Evolutionary conservation across 345 rosid genomes (phyloP).

Genomic region (Salix udensis): DNA sequence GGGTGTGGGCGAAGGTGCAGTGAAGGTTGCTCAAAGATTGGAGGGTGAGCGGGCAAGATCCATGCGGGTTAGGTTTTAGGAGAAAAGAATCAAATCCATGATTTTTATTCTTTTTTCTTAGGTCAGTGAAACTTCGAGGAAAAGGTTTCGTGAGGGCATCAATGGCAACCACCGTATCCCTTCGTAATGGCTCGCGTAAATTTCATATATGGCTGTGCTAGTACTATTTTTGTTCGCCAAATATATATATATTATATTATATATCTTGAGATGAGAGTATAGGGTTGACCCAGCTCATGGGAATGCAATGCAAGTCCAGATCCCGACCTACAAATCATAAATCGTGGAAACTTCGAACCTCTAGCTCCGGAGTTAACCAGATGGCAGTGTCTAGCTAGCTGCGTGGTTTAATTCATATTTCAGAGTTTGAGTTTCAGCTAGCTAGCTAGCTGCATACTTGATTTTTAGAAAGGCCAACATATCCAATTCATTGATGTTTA

Average conservation of each 20-base stretch:
- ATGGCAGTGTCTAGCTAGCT: too few species aligned
- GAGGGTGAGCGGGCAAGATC: constrained; percentile 35
- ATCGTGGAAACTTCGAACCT: too few species aligned
- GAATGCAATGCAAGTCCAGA: too few species aligned
- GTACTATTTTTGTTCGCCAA: neutral
- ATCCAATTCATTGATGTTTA: too few species aligned
- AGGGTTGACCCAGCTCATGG: neutral
- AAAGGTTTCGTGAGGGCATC: constrained; percentile 8
- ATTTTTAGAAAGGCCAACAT: too few species aligned
- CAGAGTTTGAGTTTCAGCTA: too few species aligned
- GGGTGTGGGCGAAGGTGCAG: constrained; percentile 29
- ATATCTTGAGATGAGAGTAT: neutral
- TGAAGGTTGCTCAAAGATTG: constrained; percentile 14
- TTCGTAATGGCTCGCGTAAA: constrained; percentile 22
- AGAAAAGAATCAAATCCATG: constrained; percentile 22
- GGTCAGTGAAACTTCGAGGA: constrained; percentile 37
- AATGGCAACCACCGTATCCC: constrained; percentile 33
- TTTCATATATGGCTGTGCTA: neutral
- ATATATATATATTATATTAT: neutral
- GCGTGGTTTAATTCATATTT: too few species aligned
- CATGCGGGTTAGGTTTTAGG: constrained; percentile 22
- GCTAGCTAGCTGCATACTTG: too few species aligned
- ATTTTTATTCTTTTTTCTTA: neutral
- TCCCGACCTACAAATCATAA: too few species aligned
- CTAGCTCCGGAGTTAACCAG: too few species aligned